Conservation (phyloP, 2,329 filamentous ascomycete species). For the Talaromyces verruculosus region DNA sequence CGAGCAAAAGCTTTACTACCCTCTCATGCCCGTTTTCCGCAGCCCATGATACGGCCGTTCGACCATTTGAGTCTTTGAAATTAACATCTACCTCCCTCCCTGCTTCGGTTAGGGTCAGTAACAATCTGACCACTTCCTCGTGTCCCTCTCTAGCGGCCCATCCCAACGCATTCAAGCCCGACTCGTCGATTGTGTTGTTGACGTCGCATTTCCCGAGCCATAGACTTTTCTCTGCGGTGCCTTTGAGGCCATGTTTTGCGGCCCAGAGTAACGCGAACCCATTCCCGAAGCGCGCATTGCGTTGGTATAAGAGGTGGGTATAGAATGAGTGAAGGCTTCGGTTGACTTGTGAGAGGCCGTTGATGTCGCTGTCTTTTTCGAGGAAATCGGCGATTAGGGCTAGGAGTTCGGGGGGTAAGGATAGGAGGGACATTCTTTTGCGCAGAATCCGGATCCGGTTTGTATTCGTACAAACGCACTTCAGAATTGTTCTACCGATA, state of each 20-base stretch:
- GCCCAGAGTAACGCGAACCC: constrained; percentile 13
- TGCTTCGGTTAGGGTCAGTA: background rate
- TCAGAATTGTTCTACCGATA: background rate
- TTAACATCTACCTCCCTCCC: background rate
- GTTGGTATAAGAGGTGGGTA: background rate
- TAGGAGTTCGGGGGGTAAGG: constrained; percentile 7
- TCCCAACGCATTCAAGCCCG: background rate
- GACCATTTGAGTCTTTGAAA: background rate
- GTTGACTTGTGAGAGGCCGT: constrained; percentile 1
- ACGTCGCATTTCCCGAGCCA: background rate
- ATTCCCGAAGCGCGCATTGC: background rate
- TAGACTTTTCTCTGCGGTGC: background rate
- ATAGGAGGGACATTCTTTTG: background rate
- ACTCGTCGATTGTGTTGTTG: background rate
- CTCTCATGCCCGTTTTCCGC: background rate
- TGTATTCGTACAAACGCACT: background rate
- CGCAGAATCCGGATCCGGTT: no score
- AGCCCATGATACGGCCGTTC: background rate
- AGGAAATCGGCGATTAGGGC: background rate
- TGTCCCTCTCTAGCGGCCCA: constrained; percentile 2
- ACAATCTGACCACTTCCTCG: background rate
- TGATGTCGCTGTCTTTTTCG: constrained; percentile 5
- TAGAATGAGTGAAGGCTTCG: background rate
- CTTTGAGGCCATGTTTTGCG: constrained; percentile 7
- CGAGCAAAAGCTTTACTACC: background rate